Conservation (phyloP, 202 grass and related monocot species). For the Zoysia matrella region DNA sequence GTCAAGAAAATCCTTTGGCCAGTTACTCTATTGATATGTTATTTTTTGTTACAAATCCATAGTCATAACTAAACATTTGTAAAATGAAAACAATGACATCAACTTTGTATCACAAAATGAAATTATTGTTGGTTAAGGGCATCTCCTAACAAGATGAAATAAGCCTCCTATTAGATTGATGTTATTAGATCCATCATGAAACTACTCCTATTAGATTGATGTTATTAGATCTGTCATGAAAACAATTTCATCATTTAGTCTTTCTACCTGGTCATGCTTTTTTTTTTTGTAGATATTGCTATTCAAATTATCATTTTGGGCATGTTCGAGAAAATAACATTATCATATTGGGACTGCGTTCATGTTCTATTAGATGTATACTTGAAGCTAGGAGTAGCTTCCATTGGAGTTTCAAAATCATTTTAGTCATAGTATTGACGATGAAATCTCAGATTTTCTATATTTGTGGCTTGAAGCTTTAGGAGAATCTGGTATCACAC, state of each 20-base stretch:
- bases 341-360: not conserved
- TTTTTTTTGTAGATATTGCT: not conserved
- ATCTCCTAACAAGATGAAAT: not conserved
- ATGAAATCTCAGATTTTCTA: conserved; percentile 26
- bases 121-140: not conserved
- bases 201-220: not conserved
- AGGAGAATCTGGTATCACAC: conserved; percentile 88
- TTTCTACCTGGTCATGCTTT: not conserved
- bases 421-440: conserved; percentile 3
- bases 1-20: not conserved
- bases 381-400: not conserved
- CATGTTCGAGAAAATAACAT: too few species aligned
- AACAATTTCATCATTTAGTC: not conserved
- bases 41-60: not conserved
- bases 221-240: not conserved
- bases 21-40: not conserved
- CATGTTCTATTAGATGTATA: not conserved
- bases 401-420: conserved; percentile 1
- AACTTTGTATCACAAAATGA: not conserved
- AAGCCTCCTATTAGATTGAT: not conserved
- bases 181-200: not conserved
- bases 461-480: conserved; percentile 64
- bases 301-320: not conserved
- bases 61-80: not conserved
- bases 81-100: not conserved